Base-by-base conservation (phyloP, 352 stramenopile species). In the Globisporangium camurandrum region DNA sequence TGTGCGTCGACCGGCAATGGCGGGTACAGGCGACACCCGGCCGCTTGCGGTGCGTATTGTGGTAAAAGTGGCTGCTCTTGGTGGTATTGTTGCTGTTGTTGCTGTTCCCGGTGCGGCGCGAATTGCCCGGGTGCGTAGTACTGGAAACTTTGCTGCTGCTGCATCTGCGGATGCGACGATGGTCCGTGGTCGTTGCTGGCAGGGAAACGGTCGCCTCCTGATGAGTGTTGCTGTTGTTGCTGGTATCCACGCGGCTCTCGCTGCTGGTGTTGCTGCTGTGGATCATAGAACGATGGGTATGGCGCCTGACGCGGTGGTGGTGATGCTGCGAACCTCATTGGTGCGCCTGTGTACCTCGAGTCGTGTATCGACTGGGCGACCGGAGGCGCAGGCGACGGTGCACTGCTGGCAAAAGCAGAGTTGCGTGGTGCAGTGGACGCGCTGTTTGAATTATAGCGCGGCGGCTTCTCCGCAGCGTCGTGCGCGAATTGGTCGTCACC, bases 11-110 rank as follows among this genome's bases (percentile, higher is more conserved):
- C 28, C n/a, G n/a, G n/a, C n/a, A n/a, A n/a, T 6, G 17, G 16
- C 24, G 39, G 40, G 17, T 56, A 42, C 12, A 27, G 28, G 19
- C 11, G 48, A 11, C 47, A 39, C 4, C n/a, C 33, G 20, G 4
- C 30, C n/a, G n/a, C n/a, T 39, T 39, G 33, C 14, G 17, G 17
- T 11, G 4, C 12, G 23, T 36, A 49, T 23, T 56, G 49, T 10
- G 49, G 49, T 9, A 47, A 17, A 7, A 48, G 23, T 14, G 20
- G 39, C 30, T 26, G 48, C 14, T 47, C 27, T 10, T 54, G 47
- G n/a, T 38, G 49, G 12, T n/a, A n/a, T n/a, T n/a, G n/a, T n/a
- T n/a, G n/a, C n/a, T n/a, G n/a, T n/a, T n/a, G n/a, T n/a, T n/a
- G n/a, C n/a, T n/a, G n/a, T n/a, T n/a, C n/a, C n/a, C n/a, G n/a